phyloP scores from a whole-genome alignment of 169 alveolate genomes.

The Plasmodium knowlesi region DNA sequence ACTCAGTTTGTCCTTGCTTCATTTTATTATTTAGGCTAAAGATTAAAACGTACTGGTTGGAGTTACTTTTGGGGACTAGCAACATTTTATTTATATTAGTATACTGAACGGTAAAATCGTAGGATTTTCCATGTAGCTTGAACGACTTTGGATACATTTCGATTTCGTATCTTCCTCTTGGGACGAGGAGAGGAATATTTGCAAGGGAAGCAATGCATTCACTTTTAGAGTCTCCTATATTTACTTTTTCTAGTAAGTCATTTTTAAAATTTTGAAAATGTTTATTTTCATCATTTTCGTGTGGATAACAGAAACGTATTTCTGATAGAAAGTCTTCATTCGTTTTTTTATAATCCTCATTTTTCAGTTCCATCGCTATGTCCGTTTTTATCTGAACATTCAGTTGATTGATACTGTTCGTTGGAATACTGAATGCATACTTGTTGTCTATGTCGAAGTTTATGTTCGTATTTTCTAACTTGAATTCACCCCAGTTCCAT shows the following conservation, averaged over 20 bases:
- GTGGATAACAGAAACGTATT: constrained; percentile 76
- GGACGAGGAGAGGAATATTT: constrained; percentile 95
- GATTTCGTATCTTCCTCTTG: constrained; percentile 96
- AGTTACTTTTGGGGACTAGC: constrained; percentile 96
- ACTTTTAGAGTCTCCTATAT: constrained; percentile 91
- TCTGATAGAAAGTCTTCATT: constrained; percentile 56
- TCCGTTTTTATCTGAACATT: constrained; percentile 90
- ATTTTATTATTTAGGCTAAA: constrained; percentile 93
- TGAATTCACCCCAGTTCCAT: constrained; percentile 93
- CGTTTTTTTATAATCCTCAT: constrained; percentile 34
- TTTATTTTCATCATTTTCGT: constrained; percentile 67
- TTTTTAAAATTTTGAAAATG: constrained; percentile 60
- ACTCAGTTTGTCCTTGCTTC: constrained; percentile 97
- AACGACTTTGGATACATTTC: constrained; percentile 91
- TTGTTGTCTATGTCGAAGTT: constrained; percentile 82
- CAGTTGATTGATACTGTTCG: constrained; percentile 86
- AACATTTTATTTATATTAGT: constrained; percentile 93
- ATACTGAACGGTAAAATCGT: constrained; percentile 94
- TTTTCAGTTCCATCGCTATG: constrained; percentile 88
- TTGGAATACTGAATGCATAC: constrained; percentile 85
- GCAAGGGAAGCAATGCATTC: constrained; percentile 92
- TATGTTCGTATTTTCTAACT: constrained; percentile 83
- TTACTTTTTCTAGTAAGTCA: constrained; percentile 90
- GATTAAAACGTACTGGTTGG: constrained; percentile 92
- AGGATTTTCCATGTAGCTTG: constrained; percentile 96